Conservation (phyloP, 2,329 filamentous ascomycete genomes). For the Claviceps purpurea region DNA sequence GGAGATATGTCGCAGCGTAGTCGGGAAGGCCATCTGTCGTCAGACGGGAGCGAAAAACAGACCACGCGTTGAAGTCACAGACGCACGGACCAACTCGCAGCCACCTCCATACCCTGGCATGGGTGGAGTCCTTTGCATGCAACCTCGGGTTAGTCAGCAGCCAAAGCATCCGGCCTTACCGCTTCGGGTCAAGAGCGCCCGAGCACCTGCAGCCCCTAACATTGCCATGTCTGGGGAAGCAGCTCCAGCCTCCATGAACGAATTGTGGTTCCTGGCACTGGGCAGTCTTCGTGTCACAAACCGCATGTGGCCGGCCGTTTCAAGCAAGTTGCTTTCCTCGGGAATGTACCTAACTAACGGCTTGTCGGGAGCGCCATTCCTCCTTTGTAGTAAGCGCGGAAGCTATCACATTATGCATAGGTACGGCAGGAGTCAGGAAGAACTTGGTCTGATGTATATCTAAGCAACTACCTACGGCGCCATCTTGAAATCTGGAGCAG, state of each 20-base stretch:
- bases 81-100: slow-evolving; percentile 10
- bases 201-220: neutral
- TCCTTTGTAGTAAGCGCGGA: no score
- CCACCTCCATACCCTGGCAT: neutral
- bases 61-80: slow-evolving; percentile 25
- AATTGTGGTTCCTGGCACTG: slow-evolving; percentile 1
- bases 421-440: no score
- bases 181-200: neutral
- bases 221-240: slow-evolving; percentile 2
- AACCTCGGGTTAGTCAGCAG: slow-evolving; percentile 7
- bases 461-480: no score
- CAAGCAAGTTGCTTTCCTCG: no score
- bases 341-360: no score
- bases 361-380: no score
- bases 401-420: no score
- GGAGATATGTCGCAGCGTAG: slow-evolving; percentile 20
- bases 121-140: neutral
- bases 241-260: neutral
- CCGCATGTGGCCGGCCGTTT: no score
- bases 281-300: no score
- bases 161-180: neutral
- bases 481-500: no score
- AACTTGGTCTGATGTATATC: no score
- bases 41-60: slow-evolving; percentile 22
- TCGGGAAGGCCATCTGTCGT: slow-evolving; percentile 15